Percentiles rank a stretch among this genome's conserved stretches.
phyloP scores from a whole-genome alignment of 164 flowering plant species.

The Berberis thunbergii region DNA sequence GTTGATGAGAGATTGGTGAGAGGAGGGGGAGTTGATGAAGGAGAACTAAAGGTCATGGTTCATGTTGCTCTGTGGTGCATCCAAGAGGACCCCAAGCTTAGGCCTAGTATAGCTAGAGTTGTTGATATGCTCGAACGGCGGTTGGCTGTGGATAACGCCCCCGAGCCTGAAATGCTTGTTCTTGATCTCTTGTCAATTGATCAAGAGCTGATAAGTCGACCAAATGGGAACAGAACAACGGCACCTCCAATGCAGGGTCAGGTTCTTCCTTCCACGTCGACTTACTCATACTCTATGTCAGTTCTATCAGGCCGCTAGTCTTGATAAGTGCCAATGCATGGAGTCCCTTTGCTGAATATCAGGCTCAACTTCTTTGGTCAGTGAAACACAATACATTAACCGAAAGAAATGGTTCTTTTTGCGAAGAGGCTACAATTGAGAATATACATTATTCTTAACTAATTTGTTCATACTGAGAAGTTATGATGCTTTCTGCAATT shows the following conservation, averaged over 20 bases:
- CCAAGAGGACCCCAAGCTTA: constrained; percentile 55
- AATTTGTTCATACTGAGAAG: too few relatives aligned
- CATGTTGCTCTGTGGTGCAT: constrained; percentile 77
- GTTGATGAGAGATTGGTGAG: constrained; percentile 45
- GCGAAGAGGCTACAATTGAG: too few relatives aligned
- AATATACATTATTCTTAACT: too few relatives aligned
- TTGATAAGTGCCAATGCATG: not conserved
- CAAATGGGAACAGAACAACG: not conserved
- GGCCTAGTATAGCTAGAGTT: constrained; percentile 69
- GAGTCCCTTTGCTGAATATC: not conserved
- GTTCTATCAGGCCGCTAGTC: constrained; percentile 30
- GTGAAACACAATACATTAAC: too few relatives aligned
- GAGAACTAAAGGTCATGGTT: constrained; percentile 41
- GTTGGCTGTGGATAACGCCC: constrained; percentile 46
- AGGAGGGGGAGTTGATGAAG: constrained; percentile 37
- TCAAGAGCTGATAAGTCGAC: constrained; percentile 11
- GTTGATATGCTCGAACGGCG: constrained; percentile 82
- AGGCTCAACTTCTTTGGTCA: too few relatives aligned
- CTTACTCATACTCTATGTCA: constrained; percentile 19
- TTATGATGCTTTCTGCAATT: too few relatives aligned
- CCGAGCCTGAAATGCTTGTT: constrained; percentile 52
- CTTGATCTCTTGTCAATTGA: constrained; percentile 51
- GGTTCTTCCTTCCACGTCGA: constrained; percentile 9
- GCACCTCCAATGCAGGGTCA: not conserved
- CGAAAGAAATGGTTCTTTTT: too few relatives aligned